These are phyloP conservation scores for Ceratonia siliqua DNA, from an alignment of 306 rosid genomes.

Conservation along the genomic window DNA sequence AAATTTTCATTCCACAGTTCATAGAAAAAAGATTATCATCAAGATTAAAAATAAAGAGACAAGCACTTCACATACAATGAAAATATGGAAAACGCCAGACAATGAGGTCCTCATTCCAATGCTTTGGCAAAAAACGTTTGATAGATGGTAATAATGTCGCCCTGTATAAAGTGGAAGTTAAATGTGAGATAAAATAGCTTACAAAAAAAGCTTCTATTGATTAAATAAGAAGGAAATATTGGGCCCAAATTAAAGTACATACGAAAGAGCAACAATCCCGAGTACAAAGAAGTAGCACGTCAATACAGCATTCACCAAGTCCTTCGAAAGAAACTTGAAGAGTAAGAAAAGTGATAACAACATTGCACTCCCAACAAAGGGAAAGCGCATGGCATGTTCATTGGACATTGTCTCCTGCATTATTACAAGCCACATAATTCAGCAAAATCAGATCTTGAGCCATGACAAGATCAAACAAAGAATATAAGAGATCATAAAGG, in stretches of 20 bases:
- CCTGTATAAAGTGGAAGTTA: constrained; percentile 48
- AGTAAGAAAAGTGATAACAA: constrained; percentile 76
- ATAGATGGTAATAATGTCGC: constrained; percentile 75
- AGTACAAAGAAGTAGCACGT: constrained; percentile 78
- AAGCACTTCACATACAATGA: constrained; percentile 56
- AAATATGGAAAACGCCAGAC: constrained; percentile 71
- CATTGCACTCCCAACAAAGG: constrained; percentile 90
- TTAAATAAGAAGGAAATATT: background rate
- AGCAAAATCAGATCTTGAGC: background rate
- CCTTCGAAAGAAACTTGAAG: constrained; percentile 81
- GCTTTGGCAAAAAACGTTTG: constrained; percentile 60
- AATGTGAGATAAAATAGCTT: background rate
- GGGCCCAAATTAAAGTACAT: constrained; percentile 34
- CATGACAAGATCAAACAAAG: background rate
- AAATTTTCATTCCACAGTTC: constrained; percentile 5
- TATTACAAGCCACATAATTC: constrained; percentile 16
- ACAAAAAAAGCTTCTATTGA: background rate
- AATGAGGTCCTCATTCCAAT: constrained; percentile 57
- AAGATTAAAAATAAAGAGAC: background rate
- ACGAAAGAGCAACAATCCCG: constrained; percentile 82
- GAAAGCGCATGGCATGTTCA: constrained; percentile 87
- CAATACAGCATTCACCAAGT: constrained; percentile 81
- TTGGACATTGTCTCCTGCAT: constrained; percentile 88
- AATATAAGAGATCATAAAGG: background rate
- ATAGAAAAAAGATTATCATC: constrained; percentile 9